A percentile compares a stretch with the other conserved stretches of the same genome.
These are phyloP conservation scores for Grosmannia serpens DNA, from an alignment of 2,329 filamentous ascomycete species.

Conservation along the genomic window DNA sequence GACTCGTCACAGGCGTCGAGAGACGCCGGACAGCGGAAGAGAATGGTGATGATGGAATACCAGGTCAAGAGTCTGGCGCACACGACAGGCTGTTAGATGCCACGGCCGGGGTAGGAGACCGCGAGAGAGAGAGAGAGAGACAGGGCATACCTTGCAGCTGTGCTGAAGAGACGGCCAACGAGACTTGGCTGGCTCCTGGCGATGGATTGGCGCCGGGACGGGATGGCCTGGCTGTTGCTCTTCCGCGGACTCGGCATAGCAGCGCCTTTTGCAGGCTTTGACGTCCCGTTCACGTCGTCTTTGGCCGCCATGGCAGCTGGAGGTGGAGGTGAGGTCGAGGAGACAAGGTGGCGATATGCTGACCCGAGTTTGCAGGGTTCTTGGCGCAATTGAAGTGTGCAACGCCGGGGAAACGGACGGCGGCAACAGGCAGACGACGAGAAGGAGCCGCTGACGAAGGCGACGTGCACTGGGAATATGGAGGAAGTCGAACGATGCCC, in stretches of 20 bases:
- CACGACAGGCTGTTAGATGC: background rate
- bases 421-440: no score
- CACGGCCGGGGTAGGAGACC: background rate
- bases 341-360: no score
- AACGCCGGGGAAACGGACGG: no score
- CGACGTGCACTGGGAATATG: no score
- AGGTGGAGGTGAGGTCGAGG: background rate
- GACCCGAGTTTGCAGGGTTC: no score
- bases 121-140: background rate
- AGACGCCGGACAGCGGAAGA: conserved; percentile 71
- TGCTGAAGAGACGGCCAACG: background rate
- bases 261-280: background rate
- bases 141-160: background rate
- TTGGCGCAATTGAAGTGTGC: no score
- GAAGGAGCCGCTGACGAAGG: no score
- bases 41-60: conserved; percentile 70
- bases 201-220: background rate
- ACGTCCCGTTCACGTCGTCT: background rate
- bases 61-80: conserved; percentile 62
- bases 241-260: background rate
- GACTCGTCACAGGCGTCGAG: conserved; percentile 54
- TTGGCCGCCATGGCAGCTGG: background rate
- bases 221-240: background rate
- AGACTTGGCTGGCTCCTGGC: background rate
- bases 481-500: no score